A percentile compares a stretch with the other conserved stretches of the same genome.
Evolutionary conservation across 495 filamentous ascomycete genomes (phyloP).

Genomic region (Aspergillus egyptiacus): DNA sequence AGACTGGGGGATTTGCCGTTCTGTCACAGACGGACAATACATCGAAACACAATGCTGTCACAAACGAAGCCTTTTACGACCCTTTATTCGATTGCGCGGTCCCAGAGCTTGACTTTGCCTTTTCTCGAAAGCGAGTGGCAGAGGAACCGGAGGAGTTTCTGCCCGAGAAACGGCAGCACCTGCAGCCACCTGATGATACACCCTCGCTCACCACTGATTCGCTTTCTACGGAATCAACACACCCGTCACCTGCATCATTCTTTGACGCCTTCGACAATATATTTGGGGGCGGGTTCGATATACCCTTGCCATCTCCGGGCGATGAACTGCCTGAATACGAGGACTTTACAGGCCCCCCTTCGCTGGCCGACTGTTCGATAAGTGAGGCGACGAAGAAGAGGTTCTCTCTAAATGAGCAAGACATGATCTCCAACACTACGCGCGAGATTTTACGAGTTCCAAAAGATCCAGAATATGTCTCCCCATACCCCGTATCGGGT

Average conservation of each 20-base stretch:
- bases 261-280: constrained; percentile 21
- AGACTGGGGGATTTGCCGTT: not conserved
- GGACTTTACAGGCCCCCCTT: not conserved
- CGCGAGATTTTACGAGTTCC: constrained; percentile 18
- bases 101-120: constrained; percentile 18
- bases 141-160: constrained; percentile 17
- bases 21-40: not conserved
- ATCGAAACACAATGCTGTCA: not conserved
- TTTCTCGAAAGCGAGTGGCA: constrained; percentile 21
- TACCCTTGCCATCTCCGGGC: constrained; percentile 4
- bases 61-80: constrained; percentile 12
- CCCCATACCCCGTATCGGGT: constrained; percentile 23
- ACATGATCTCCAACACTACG: constrained; percentile 14
- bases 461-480: constrained; percentile 17
- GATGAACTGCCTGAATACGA: not conserved
- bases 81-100: constrained; percentile 19
- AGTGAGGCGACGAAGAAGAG: constrained; percentile 21
- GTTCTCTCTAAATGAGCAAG: constrained; percentile 18
- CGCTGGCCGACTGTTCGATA: not conserved
- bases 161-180: constrained; percentile 17
- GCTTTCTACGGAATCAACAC: constrained; percentile 19
- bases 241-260: constrained; percentile 16
- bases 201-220: constrained; percentile 22
- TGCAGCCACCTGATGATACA: constrained; percentile 18
- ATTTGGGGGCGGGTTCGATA: constrained; percentile 16